Evolutionary conservation across 129 eudicot genomes (phyloP).

Genomic region (Lactuca saligna): DNA sequence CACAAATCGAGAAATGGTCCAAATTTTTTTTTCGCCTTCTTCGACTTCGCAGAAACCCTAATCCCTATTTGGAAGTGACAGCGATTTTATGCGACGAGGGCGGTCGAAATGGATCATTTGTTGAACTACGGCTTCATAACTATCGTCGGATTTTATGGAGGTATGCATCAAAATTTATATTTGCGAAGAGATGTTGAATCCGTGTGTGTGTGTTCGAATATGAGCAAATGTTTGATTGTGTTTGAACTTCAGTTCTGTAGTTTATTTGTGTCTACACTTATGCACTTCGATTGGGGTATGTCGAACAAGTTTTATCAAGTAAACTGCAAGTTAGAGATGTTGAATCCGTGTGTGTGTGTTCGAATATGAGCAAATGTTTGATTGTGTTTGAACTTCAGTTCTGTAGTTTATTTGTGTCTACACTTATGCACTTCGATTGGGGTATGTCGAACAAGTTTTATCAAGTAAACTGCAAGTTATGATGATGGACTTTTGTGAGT

Average conservation of each 20-base stretch:
- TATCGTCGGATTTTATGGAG: background rate
- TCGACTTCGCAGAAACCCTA: background rate
- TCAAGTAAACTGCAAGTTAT: background rate
- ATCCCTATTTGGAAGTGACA: background rate
- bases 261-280: background rate
- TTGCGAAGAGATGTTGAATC: background rate
- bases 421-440: background rate
- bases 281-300: background rate
- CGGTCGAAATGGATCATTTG: background rate
- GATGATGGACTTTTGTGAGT: background rate
- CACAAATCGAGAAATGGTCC: background rate
- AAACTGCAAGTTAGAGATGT: no score
- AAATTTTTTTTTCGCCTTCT: no score
- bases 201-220: background rate
- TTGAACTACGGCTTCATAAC: background rate
- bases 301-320: background rate
- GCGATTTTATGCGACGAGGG: no score
- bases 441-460: background rate
- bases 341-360: background rate
- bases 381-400: background rate
- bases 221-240: background rate
- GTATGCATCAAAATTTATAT: background rate
- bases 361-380: background rate
- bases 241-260: background rate
- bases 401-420: background rate